phyloP scores from a whole-genome alignment of 768 basidiomycete species.

The Lactarius deliciosus region DNA sequence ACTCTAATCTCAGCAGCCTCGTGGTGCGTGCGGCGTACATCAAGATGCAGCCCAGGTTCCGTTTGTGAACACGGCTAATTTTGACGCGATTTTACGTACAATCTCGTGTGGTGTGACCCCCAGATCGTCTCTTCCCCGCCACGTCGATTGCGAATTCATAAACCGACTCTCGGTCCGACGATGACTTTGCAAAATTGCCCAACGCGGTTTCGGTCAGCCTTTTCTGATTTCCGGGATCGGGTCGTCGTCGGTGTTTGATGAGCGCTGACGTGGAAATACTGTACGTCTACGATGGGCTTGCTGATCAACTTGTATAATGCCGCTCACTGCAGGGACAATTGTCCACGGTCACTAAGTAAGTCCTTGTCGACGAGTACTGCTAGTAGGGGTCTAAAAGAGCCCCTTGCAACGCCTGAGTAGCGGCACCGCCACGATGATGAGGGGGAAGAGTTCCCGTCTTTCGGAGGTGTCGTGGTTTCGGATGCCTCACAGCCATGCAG shows the following conservation, averaged over 20 bases:
- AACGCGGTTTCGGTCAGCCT: constrained; percentile 50
- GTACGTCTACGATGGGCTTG: background rate
- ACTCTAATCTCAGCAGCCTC: constrained; percentile 41
- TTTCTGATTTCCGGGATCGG: constrained; percentile 45
- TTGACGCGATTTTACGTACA: constrained; percentile 46
- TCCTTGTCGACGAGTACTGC: constrained; percentile 44
- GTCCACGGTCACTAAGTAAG: constrained; percentile 45
- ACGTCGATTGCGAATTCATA: constrained; percentile 11
- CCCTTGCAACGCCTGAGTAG: constrained; percentile 36
- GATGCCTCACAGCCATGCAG: constrained; percentile 48
- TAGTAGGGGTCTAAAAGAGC: constrained; percentile 44
- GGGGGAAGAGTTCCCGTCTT: constrained; percentile 40
- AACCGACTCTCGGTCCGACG: constrained; percentile 2
- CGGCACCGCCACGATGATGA: constrained; percentile 38
- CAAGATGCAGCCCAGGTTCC: constrained; percentile 40
- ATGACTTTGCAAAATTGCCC: constrained; percentile 49
- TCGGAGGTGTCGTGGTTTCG: constrained; percentile 48
- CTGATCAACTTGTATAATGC: background rate
- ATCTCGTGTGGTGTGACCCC: constrained; percentile 41
- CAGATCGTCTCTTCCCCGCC: background rate
- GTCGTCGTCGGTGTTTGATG: constrained; percentile 40
- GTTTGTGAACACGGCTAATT: constrained; percentile 38
- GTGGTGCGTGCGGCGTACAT: constrained; percentile 37
- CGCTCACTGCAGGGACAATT: constrained; percentile 41
- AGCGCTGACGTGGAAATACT: constrained; percentile 18